Evolutionary conservation across 2,329 filamentous ascomycete genomes (phyloP).

Genomic region (Ciborinia camelliae): DNA sequence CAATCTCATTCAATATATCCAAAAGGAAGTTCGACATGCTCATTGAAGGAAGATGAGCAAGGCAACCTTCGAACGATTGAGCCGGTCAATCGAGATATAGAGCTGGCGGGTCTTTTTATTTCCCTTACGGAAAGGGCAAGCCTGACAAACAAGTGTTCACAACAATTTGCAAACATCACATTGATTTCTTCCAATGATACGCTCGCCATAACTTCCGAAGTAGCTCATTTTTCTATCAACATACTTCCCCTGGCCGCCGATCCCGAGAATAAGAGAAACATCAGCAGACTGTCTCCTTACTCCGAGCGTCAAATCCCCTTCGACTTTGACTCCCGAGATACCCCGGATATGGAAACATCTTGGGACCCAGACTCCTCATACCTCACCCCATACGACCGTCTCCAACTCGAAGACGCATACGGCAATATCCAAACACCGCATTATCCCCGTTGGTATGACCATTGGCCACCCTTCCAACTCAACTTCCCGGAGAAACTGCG

Average conservation of each 20-base stretch:
- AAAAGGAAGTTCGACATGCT: not conserved
- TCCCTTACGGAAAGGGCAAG: not conserved
- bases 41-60: not conserved
- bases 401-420: not conserved
- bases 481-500: not conserved
- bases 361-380: no score
- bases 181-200: not conserved
- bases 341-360: no score
- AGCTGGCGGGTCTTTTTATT: not conserved
- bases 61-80: not conserved
- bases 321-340: not conserved
- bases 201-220: not conserved
- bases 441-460: not conserved
- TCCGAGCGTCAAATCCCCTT: not conserved
- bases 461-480: not conserved
- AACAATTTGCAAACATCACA: not conserved
- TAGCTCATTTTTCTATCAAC: not conserved
- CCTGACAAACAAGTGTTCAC: not conserved
- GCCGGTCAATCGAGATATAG: not conserved
- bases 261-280: not conserved
- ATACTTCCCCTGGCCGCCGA: not conserved
- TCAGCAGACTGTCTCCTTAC: not conserved
- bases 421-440: not conserved
- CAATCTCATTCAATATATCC: not conserved
- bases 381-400: not conserved